Percentiles rank a stretch among this genome's conserved stretches.
phyloP scores from a whole-genome alignment of 768 basidiomycete species.

The Lentinula lateritia region DNA sequence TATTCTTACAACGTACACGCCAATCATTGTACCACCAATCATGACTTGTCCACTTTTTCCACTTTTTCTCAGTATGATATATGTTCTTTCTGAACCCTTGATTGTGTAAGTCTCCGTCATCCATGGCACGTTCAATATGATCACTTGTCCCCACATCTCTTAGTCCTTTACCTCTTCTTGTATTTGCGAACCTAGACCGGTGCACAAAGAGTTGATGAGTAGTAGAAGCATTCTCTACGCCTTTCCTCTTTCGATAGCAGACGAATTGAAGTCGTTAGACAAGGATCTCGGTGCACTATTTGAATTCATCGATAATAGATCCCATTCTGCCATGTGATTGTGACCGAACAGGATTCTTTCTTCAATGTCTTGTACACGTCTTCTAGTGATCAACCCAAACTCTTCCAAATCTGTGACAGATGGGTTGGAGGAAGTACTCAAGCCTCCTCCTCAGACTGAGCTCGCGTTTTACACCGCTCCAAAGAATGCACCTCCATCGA shows the following conservation, averaged over 20 bases:
- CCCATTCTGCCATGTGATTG: not conserved
- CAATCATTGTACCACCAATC: constrained; percentile 8
- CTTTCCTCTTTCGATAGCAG: too few relatives aligned
- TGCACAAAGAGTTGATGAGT: not conserved
- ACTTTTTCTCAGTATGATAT: constrained; percentile 5
- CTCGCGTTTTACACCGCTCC: constrained; percentile 30
- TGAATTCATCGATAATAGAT: too few relatives aligned
- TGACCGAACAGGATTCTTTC: not conserved
- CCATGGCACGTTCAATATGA: constrained; percentile 6
- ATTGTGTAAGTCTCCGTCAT: constrained; percentile 1
- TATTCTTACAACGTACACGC: not conserved
- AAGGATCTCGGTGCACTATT: too few relatives aligned
- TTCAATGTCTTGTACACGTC: not conserved
- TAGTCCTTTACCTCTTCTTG: constrained; percentile 2
- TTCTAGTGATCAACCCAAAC: constrained; percentile 34
- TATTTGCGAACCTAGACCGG: not conserved
- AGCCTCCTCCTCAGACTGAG: constrained; percentile 20
- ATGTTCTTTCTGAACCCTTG: constrained; percentile 3
- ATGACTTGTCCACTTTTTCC: constrained; percentile 6
- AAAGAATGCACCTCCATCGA: constrained; percentile 22
- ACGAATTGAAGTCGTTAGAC: too few relatives aligned
- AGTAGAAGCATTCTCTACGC: too few relatives aligned
- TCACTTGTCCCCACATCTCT: constrained; percentile 7
- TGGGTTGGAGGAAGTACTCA: constrained; percentile 20
- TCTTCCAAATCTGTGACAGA: constrained; percentile 28